phyloP scores from a whole-genome alignment of 768 basidiomycete species.

The Lactarius trivialis region DNA sequence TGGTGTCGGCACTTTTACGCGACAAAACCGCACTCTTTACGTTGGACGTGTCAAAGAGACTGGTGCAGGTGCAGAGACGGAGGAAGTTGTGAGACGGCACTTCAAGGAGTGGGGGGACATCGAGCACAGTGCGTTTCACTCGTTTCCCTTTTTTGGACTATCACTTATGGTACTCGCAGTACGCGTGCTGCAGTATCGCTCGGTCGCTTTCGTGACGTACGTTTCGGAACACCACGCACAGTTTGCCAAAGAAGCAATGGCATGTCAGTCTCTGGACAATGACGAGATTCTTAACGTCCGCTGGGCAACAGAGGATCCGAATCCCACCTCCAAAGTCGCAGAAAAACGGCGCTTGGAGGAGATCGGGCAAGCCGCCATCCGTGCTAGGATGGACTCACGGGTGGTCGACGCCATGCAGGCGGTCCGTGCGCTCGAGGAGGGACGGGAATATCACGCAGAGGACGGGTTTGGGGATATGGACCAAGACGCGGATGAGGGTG shows the following conservation, averaged over 20 bases:
- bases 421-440: constrained; percentile 86
- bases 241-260: constrained; percentile 99
- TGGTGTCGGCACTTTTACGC: constrained; percentile 93
- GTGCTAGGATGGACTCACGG: constrained; percentile 74
- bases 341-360: constrained; percentile 83
- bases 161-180: constrained; percentile 43
- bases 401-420: constrained; percentile 86
- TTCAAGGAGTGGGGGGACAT: constrained; percentile 96
- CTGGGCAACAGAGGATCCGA: constrained; percentile 99
- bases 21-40: constrained; percentile 92
- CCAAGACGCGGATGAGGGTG: constrained; percentile 33
- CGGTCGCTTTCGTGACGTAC: constrained; percentile 97
- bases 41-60: constrained; percentile 92
- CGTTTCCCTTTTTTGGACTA: constrained; percentile 15
- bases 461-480: constrained; percentile 28
- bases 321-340: constrained; percentile 79
- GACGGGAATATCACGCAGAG: constrained; percentile 31
- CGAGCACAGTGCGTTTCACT: constrained; percentile 67
- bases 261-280: constrained; percentile 93
- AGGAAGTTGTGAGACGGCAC: constrained; percentile 84
- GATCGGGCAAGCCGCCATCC: constrained; percentile 81
- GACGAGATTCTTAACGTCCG: constrained; percentile 98
- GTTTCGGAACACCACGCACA: constrained; percentile 78
- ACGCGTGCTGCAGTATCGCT: constrained; percentile 87
- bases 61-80: constrained; percentile 80